phyloP scores from a whole-genome alignment of 306 rosid species.

The Malus orientalis region DNA sequence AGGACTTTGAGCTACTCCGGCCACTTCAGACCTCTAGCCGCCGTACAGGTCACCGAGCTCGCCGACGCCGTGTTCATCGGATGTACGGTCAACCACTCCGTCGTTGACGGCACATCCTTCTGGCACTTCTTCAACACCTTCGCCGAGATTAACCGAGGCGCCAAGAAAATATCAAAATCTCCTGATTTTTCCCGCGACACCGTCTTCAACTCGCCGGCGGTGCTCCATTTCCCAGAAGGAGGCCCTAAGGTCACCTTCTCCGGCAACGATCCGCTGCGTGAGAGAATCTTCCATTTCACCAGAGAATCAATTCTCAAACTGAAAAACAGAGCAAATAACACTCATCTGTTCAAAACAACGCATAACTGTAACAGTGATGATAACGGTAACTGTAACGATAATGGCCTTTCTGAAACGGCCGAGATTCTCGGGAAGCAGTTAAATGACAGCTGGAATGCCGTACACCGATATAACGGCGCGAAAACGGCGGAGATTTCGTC shows the following conservation, averaged over 20 bases:
- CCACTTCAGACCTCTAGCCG: conserved; percentile 52
- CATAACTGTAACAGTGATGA: conserved; percentile 8
- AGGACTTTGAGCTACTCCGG: conserved; percentile 58
- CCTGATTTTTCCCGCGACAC: conserved; percentile 54
- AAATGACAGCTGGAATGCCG: conserved; percentile 45
- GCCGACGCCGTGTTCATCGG: conserved; percentile 69
- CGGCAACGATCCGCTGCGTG: conserved; percentile 45
- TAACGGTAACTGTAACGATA: conserved; percentile 8
- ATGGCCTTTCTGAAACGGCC: conserved; percentile 25
- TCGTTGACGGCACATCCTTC: conserved; percentile 74
- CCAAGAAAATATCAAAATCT: conserved; percentile 30
- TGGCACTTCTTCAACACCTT: conserved; percentile 93
- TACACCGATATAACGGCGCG: conserved; percentile 6
- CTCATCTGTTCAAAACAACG: not conserved
- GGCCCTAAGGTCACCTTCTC: conserved; percentile 58
- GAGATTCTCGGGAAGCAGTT: conserved; percentile 33
- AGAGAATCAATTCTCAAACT: conserved; percentile 37
- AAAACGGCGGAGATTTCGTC: conserved; percentile 51
- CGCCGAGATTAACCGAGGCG: conserved; percentile 49
- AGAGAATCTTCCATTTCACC: conserved; percentile 62
- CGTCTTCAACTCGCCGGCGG: conserved; percentile 53
- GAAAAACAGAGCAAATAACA: conserved; percentile 29
- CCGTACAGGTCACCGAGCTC: conserved; percentile 76
- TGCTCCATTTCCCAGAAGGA: conserved; percentile 44
- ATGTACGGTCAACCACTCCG: conserved; percentile 61